Evolutionary conservation across 257 asterid species (phyloP).

Genomic region (Rauvolfia tetraphylla): DNA sequence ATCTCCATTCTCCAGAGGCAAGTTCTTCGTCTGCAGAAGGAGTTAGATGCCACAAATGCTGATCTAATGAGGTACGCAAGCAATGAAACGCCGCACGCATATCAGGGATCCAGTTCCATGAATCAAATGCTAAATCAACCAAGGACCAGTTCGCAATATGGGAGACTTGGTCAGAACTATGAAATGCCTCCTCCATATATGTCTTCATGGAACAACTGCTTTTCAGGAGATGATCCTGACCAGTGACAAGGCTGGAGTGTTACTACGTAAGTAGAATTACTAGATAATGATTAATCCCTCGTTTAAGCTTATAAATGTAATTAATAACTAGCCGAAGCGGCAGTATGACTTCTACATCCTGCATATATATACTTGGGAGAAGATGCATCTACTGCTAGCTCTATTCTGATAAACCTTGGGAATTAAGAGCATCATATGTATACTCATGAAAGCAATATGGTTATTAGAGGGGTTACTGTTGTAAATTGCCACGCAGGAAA

Average conservation of each 20-base stretch:
- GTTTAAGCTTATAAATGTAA: background rate
- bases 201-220: constrained; percentile 20
- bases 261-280: background rate
- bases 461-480: background rate
- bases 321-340: background rate
- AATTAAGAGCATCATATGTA: background rate
- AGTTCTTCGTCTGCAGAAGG: constrained; percentile 54
- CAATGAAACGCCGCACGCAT: constrained; percentile 7
- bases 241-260: background rate
- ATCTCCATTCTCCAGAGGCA: constrained; percentile 65
- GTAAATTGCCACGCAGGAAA: background rate
- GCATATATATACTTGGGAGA: background rate
- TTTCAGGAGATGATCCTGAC: constrained; percentile 18
- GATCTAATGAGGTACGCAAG: constrained; percentile 46
- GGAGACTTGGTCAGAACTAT: constrained; percentile 33
- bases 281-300: background rate
- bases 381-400: background rate
- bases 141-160: constrained; percentile 7
- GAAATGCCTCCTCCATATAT: constrained; percentile 21
- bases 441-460: background rate
- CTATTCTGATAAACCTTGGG: background rate
- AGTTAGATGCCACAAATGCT: constrained; percentile 66
- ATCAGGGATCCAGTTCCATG: background rate
- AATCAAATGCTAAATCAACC: constrained; percentile 13
- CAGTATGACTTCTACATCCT: background rate